Percentiles rank a stretch among this genome's conserved stretches.
Conservation (phyloP, 2,329 filamentous ascomycete species). For the Lasiodiplodia sp. region DNA sequence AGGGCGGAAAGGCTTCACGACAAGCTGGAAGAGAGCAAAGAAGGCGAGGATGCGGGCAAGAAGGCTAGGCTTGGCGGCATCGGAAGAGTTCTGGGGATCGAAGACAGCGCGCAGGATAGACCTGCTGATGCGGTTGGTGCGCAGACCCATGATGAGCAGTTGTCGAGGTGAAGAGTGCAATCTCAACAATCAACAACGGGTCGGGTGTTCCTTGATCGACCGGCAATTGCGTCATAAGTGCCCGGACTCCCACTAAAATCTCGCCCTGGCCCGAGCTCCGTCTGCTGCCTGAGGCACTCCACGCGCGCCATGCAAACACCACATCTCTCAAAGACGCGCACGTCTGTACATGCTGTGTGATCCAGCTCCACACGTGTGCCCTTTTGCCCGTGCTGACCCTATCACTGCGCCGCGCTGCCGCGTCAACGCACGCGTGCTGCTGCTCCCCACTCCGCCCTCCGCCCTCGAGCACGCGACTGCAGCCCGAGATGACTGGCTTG, state of each 20-base stretch:
- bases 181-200: neutral
- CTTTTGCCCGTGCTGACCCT: neutral
- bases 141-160: conserved; percentile 41
- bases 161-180: neutral
- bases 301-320: conserved; percentile 19
- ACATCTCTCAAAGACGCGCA: neutral
- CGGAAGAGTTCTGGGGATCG: conserved; percentile 32
- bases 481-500: conserved; percentile 22
- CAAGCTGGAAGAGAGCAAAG: conserved; percentile 61
- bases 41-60: conserved; percentile 59
- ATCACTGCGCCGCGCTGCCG: neutral
- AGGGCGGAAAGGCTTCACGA: conserved; percentile 56
- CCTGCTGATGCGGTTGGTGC: conserved; percentile 46
- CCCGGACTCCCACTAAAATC: neutral
- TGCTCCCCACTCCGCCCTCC: conserved; percentile 2
- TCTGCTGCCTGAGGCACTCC: neutral
- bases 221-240: conserved; percentile 14
- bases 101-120: conserved; percentile 49
- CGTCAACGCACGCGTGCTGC: neutral
- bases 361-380: neutral
- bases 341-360: conserved; percentile 1
- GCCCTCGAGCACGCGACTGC: conserved; percentile 17
- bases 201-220: conserved; percentile 7
- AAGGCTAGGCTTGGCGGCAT: conserved; percentile 36
- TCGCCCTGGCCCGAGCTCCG: neutral